Percentiles rank a stretch among this genome's conserved stretches.
phyloP scores from a whole-genome alignment of 2,329 filamentous ascomycete genomes.

The Xylaria hypoxylon region DNA sequence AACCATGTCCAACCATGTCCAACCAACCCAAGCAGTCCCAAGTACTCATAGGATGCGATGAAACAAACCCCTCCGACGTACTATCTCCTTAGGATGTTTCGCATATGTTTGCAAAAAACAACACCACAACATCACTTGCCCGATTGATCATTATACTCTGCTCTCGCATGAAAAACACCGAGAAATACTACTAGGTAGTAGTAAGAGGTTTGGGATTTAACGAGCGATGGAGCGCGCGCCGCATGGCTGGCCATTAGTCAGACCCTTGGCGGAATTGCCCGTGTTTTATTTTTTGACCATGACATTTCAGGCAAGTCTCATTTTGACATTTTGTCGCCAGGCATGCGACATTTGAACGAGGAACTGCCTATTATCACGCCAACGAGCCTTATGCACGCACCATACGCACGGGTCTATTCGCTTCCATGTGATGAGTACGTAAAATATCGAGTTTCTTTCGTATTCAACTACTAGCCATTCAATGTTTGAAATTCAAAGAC shows the following conservation, averaged over 20 bases:
- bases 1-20: no score
- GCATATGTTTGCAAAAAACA: conserved; percentile 23
- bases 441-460: conserved; percentile 3
- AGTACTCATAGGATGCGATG: conserved; percentile 14
- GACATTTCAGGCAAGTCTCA: conserved; percentile 8
- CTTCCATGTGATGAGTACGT: conserved; percentile 9
- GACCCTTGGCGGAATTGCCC: neutral
- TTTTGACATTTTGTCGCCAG: neutral
- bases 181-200: neutral
- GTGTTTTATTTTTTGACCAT: neutral
- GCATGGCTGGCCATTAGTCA: neutral
- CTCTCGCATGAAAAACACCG: neutral
- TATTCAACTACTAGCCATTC: neutral
- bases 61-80: conserved; percentile 28
- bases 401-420: neutral
- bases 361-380: neutral
- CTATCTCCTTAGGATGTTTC: conserved; percentile 26
- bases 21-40: neutral
- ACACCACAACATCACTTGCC: conserved; percentile 17
- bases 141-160: conserved; percentile 1
- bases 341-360: conserved; percentile 3
- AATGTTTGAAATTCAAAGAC: no score
- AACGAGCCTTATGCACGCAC: neutral
- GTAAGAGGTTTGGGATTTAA: neutral
- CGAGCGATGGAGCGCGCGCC: neutral